A percentile compares a stretch with the other conserved stretches of the same genome.
These are phyloP conservation scores for Exophiala aquamarina DNA, from an alignment of 2,329 filamentous ascomycete species.

Conservation along the genomic window DNA sequence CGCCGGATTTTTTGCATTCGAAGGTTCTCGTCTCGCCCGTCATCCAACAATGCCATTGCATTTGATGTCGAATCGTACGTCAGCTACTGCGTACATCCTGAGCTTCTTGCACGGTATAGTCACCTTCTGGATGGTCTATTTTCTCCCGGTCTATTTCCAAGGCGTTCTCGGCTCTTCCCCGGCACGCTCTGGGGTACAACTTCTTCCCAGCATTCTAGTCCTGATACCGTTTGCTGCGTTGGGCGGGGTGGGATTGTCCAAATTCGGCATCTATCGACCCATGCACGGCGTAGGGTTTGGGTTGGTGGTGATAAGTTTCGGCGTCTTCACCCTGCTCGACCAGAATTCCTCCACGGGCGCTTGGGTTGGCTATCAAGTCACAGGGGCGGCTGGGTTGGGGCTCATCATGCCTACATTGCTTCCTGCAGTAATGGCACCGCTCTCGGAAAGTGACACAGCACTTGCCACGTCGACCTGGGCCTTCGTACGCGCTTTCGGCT, in stretches of 20 bases:
- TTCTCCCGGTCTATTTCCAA: conserved; percentile 45
- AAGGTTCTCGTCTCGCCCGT: conserved; percentile 37
- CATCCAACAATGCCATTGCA: conserved; percentile 38
- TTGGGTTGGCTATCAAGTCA: conserved; percentile 30
- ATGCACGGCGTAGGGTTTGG: conserved; percentile 30
- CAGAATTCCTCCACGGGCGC: conserved; percentile 23
- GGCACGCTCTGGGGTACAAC: conserved; percentile 26
- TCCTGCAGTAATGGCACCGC: conserved; percentile 26
- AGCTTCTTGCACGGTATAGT: conserved; percentile 43
- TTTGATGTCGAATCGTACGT: conserved; percentile 38
- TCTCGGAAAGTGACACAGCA: conserved; percentile 29
- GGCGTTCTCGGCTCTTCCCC: conserved; percentile 27
- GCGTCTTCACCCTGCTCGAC: conserved; percentile 30
- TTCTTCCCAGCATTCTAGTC: conserved; percentile 27
- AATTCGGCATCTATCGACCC: conserved; percentile 31
- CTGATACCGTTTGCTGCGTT: conserved; percentile 21
- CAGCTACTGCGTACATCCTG: conserved; percentile 40
- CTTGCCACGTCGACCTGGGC: conserved; percentile 26
- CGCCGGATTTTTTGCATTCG: conserved; percentile 35
- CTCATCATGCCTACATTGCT: conserved; percentile 21
- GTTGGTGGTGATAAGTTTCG: conserved; percentile 28
- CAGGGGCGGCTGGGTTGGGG: conserved; percentile 27
- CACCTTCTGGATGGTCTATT: conserved; percentile 45
- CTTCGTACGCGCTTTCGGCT: conserved; percentile 32
- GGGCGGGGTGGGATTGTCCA: conserved; percentile 28